These are phyloP conservation scores for Serendipita indica DNA, from an alignment of 768 basidiomycete species.

Conservation along the genomic window DNA sequence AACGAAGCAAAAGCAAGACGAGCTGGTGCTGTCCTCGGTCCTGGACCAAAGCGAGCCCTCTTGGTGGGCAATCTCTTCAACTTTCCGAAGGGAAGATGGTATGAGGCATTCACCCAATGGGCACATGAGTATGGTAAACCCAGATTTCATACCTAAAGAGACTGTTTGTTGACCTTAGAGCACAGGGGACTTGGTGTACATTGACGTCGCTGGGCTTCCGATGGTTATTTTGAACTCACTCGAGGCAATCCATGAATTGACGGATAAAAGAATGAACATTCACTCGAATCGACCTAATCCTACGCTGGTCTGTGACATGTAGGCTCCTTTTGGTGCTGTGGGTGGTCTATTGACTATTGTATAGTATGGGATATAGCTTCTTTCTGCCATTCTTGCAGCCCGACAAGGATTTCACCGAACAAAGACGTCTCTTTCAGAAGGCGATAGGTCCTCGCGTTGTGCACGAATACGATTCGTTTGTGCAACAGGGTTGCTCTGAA, in stretches of 20 bases:
- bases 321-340: no score
- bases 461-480: not conserved
- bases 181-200: no score
- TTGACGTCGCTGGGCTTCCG: conserved; percentile 10
- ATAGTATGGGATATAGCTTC: not conserved
- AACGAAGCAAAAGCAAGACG: not conserved
- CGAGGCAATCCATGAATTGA: conserved; percentile 9
- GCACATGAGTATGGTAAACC: not conserved
- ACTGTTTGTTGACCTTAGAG: no score
- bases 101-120: not conserved
- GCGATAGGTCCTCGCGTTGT: not conserved
- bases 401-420: not conserved
- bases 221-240: conserved; percentile 13
- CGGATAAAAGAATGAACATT: conserved; percentile 11
- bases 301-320: no score
- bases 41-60: not conserved
- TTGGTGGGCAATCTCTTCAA: conserved; percentile 3
- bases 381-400: not conserved
- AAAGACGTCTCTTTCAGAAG: not conserved
- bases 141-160: no score
- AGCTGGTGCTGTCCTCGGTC: not conserved
- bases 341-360: no score
- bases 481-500: not conserved
- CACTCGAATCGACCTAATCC: conserved; percentile 14
- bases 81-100: not conserved